These are phyloP conservation scores for Linnemannia hyalina DNA, from an alignment of 192 early-diverging fungal genomes.

Conservation along the genomic window DNA sequence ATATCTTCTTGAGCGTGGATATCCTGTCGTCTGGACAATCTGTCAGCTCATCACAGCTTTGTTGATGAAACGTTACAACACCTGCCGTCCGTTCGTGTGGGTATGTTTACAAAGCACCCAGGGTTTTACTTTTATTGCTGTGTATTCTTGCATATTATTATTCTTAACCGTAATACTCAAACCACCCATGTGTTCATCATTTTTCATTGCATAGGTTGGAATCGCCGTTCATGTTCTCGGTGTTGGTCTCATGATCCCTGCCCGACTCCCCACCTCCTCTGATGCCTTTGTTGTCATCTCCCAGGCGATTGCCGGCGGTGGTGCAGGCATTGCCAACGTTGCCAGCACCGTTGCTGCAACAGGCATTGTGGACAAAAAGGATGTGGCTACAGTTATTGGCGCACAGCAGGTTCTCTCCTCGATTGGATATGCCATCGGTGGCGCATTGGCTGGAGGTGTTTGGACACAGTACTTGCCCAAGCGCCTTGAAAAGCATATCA, in stretches of 20 bases:
- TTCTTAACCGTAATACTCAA: neutral
- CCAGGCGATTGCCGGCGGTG: slow-evolving; percentile 11
- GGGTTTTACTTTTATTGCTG: neutral
- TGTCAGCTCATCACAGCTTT: slow-evolving; percentile 15
- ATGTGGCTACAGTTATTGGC: slow-evolving; percentile 16
- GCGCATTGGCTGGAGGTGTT: neutral
- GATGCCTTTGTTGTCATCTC: slow-evolving; percentile 24
- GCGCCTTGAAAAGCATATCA: slow-evolving; percentile 29
- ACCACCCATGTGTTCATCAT: neutral
- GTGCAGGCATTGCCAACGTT: slow-evolving; percentile 21
- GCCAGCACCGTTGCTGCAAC: slow-evolving; percentile 14
- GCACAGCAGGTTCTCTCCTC: slow-evolving; percentile 22
- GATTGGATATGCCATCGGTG: slow-evolving; percentile 18
- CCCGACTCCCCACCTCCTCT: slow-evolving; percentile 5
- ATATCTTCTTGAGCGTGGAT: slow-evolving; percentile 14
- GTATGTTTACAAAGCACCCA: neutral
- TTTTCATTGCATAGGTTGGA: slow-evolving; percentile 3
- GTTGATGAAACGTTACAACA: slow-evolving; percentile 24
- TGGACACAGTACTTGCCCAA: slow-evolving; percentile 13
- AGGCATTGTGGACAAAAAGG: slow-evolving; percentile 17
- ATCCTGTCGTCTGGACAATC: slow-evolving; percentile 18
- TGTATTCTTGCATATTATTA: neutral
- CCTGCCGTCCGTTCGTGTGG: slow-evolving; percentile 20
- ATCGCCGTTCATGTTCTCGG: slow-evolving; percentile 15
- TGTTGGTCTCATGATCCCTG: slow-evolving; percentile 23